Conservation (phyloP, 371 early-diverging fungal genomes). For the Basidiobolus meristosporus region DNA sequence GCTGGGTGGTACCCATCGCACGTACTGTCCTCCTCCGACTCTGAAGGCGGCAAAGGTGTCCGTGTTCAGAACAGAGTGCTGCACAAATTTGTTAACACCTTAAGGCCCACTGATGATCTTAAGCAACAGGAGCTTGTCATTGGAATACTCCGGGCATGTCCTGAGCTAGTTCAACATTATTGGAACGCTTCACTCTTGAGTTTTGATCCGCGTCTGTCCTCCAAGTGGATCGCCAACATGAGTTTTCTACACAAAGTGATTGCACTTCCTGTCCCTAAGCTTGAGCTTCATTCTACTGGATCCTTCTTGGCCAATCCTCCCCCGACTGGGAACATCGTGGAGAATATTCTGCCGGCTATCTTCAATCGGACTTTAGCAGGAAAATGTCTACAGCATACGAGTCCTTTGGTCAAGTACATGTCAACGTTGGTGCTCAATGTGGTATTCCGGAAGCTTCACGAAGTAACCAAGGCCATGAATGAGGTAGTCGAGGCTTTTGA, state of each 20-base stretch:
- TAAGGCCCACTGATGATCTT: not conserved
- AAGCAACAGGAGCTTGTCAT: not conserved
- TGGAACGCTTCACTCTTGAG: slow-evolving; percentile 32
- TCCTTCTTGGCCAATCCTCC: slow-evolving; percentile 37
- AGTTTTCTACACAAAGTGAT: slow-evolving; percentile 47
- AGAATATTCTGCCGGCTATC: slow-evolving; percentile 46
- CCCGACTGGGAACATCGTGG: slow-evolving; percentile 22
- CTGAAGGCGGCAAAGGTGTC: not conserved
- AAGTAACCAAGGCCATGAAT: too few relatives aligned
- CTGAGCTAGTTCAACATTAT: slow-evolving; percentile 7
- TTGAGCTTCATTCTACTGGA: slow-evolving; percentile 20
- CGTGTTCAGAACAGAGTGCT: not conserved
- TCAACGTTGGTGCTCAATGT: too few relatives aligned
- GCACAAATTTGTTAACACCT: slow-evolving; percentile 1
- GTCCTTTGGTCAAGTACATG: slow-evolving; percentile 42
- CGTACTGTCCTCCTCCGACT: not conserved
- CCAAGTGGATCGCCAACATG: slow-evolving; percentile 58
- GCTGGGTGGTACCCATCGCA: not conserved
- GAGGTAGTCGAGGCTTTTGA: not conserved
- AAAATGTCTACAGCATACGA: slow-evolving; percentile 47
- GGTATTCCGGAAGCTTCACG: too few relatives aligned
- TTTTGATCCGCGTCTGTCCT: slow-evolving; percentile 59
- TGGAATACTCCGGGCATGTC: not conserved
- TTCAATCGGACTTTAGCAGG: slow-evolving; percentile 29
- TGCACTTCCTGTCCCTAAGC: slow-evolving; percentile 42